Evolutionary conservation across 139 green algal species (phyloP).

Genomic region (Yamagishiella unicocca): DNA sequence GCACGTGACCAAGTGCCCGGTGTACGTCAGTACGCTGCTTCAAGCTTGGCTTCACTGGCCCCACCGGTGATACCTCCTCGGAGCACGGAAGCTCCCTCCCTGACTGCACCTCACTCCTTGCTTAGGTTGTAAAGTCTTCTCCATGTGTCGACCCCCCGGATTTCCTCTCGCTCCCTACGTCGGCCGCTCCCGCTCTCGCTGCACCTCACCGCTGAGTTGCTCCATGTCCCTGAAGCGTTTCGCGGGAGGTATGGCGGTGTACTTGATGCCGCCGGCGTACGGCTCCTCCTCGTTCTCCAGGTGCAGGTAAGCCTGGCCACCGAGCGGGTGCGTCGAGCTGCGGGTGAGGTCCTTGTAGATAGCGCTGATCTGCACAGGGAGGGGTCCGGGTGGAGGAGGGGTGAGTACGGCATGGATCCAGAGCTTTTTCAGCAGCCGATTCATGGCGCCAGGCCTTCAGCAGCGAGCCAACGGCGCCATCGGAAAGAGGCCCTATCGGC

Average conservation of each 20-base stretch:
- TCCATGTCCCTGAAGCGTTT: slow-evolving; percentile 99
- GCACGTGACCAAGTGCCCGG: too few species aligned
- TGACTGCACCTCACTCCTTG: too few species aligned
- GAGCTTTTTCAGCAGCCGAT: too few species aligned
- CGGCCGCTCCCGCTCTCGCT: background rate
- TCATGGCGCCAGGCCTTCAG: too few species aligned
- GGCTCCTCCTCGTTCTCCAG: slow-evolving; percentile 91
- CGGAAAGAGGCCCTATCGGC: too few species aligned
- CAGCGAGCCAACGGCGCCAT: too few species aligned
- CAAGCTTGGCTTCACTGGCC: too few species aligned
- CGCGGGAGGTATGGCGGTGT: slow-evolving; percentile 95
- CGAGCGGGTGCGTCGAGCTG: slow-evolving; percentile 78
- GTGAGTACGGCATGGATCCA: too few species aligned
- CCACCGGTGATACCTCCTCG: background rate
- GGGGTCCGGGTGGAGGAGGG: background rate
- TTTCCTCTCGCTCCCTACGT: background rate
- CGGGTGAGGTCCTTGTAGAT: slow-evolving; percentile 96
- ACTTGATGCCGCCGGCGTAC: slow-evolving; percentile 92
- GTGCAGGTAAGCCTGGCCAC: slow-evolving; percentile 89
- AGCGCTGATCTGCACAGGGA: slow-evolving; percentile 76
- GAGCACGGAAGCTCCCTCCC: too few species aligned
- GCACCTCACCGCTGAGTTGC: slow-evolving; percentile 87
- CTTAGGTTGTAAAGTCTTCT: too few species aligned
- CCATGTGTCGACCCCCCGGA: background rate
- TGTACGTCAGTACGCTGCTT: too few species aligned